These are phyloP conservation scores for Monosporascus sp. DNA, from an alignment of 2,329 filamentous ascomycete species.

Conservation along the genomic window DNA sequence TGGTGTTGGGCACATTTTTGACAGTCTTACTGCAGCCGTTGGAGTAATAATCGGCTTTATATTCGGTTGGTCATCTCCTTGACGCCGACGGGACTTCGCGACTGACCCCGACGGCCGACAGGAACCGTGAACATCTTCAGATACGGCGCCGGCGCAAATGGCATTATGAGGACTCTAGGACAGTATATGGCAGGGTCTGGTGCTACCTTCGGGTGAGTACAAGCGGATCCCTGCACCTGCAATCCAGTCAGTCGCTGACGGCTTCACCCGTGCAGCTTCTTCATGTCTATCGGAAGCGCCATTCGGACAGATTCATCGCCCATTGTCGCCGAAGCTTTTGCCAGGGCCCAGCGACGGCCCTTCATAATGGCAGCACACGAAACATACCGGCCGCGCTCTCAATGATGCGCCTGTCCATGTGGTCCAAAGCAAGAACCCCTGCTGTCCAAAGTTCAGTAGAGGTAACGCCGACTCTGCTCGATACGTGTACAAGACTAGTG, in stretches of 20 bases:
- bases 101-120: constrained; percentile 29
- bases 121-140: constrained; percentile 92
- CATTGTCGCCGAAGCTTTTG: constrained; percentile 69
- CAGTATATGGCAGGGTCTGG: constrained; percentile 97
- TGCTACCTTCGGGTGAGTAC: constrained; percentile 82
- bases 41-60: constrained; percentile 97
- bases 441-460: background rate
- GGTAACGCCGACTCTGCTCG: background rate
- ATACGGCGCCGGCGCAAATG: constrained; percentile 88
- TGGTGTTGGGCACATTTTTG: constrained; percentile 5
- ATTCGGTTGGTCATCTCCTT: constrained; percentile 57
- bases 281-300: constrained; percentile 97
- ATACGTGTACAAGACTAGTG: background rate
- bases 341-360: constrained; percentile 66
- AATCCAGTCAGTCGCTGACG: constrained; percentile 10
- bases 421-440: background rate
- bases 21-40: constrained; percentile 57
- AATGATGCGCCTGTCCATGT: constrained; percentile 11
- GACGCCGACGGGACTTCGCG: background rate
- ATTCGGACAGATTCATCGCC: constrained; percentile 87
- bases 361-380: constrained; percentile 53
- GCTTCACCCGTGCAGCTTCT: constrained; percentile 56
- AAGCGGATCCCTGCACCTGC: background rate
- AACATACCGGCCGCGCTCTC: constrained; percentile 31
- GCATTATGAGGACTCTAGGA: constrained; percentile 87